Percentiles rank a stretch among this genome's conserved stretches.
Evolutionary conservation across 169 alveolate species (phyloP).

Genomic region (Plasmodium gonderi): DNA sequence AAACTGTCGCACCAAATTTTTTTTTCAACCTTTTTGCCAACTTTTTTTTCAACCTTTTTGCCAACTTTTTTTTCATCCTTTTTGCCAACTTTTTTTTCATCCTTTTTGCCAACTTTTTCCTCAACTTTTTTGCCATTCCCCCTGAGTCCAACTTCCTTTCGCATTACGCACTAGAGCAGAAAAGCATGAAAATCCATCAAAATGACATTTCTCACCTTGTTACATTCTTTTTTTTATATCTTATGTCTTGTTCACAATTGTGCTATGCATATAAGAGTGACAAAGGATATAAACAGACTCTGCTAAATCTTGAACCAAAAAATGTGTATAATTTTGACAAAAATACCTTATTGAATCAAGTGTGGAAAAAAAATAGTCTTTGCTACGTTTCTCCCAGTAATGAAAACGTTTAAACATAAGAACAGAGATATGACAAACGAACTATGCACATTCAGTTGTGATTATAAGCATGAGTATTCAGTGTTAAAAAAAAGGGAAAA

Average conservation of each 20-base stretch:
- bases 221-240: background rate
- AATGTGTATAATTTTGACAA: background rate
- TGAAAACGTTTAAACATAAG: background rate
- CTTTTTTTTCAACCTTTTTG: no score
- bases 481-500: no score
- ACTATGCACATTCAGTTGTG: background rate
- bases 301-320: background rate
- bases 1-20: no score
- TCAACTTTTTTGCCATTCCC: no score
- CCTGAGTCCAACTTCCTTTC: no score
- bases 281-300: background rate
- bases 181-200: slow-evolving; percentile 7
- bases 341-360: background rate
- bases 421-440: background rate
- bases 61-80: no score
- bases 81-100: no score
- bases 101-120: no score
- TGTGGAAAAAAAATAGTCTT: slow-evolving; percentile 13
- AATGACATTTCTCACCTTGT: slow-evolving; percentile 9
- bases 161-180: background rate
- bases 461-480: no score
- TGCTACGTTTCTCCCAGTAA: slow-evolving; percentile 31
- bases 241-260: slow-evolving; percentile 5
- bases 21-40: no score
- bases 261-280: slow-evolving; percentile 10